phyloP scores from a whole-genome alignment of 1,139 yeast species.

The Tardiomyces blankii region DNA sequence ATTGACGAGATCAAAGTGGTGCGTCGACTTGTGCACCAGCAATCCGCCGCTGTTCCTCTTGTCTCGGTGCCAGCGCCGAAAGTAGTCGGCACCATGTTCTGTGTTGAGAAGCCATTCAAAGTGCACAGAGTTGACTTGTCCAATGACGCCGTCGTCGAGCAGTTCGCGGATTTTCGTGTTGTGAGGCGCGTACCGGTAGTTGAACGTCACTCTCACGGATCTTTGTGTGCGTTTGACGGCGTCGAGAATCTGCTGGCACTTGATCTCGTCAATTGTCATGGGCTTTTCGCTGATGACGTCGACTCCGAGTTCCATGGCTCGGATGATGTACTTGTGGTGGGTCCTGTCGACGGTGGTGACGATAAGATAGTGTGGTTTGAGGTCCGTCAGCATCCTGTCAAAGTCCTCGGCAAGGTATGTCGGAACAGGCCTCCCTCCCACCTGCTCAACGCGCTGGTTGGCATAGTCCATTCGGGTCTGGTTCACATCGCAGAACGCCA shows the following conservation, averaged over 20 bases:
- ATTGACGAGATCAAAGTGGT: slow-evolving; percentile 10
- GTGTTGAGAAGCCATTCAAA: slow-evolving; percentile 12
- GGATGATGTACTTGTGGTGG: slow-evolving; percentile 10
- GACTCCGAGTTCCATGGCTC: slow-evolving; percentile 10
- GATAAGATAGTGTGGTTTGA: slow-evolving; percentile 9
- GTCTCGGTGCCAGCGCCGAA: slow-evolving; percentile 10
- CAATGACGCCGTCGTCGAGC: slow-evolving; percentile 9
- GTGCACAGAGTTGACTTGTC: slow-evolving; percentile 10
- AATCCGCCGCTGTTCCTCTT: slow-evolving; percentile 10
- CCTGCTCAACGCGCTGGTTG: slow-evolving; percentile 6
- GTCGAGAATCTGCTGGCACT: slow-evolving; percentile 10
- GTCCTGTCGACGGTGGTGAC: slow-evolving; percentile 11
- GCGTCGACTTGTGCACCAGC: slow-evolving; percentile 10
- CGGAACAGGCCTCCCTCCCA: slow-evolving; percentile 7
- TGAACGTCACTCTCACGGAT: slow-evolving; percentile 9
- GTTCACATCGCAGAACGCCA: slow-evolving; percentile 10
- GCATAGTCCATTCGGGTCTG: slow-evolving; percentile 11
- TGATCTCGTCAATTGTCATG: slow-evolving; percentile 9
- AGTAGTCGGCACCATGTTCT: slow-evolving; percentile 10
- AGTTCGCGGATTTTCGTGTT: slow-evolving; percentile 10
- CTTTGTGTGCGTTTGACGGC: slow-evolving; percentile 8
- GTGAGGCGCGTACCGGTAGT: slow-evolving; percentile 11
- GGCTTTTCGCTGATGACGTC: slow-evolving; percentile 11
- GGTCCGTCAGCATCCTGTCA: slow-evolving; percentile 8
- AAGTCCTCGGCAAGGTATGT: slow-evolving; percentile 8